These are phyloP conservation scores for Cylindrotheca closterium DNA, from an alignment of 108 stramenopile genomes.

Conservation along the genomic window DNA sequence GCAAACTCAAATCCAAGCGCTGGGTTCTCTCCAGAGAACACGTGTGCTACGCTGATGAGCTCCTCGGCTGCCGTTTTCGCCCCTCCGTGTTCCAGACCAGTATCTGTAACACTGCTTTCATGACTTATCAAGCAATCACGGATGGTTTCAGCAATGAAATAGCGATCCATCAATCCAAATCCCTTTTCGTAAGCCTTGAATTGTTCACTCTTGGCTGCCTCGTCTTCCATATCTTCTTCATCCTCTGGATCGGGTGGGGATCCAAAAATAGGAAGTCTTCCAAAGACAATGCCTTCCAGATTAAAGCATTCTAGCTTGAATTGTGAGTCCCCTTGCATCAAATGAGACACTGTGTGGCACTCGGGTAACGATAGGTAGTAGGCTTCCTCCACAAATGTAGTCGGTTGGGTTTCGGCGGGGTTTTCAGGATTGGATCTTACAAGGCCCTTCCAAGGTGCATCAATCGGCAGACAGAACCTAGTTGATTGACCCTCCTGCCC, in stretches of 20 bases:
- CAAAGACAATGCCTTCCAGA: slow-evolving; percentile 66
- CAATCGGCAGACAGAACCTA: slow-evolving; percentile 53
- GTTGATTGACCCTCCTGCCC: slow-evolving; percentile 24
- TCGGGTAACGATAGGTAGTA: slow-evolving; percentile 44
- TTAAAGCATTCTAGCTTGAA: slow-evolving; percentile 20
- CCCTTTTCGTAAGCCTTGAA: slow-evolving; percentile 54
- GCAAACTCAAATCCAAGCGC: slow-evolving; percentile 67
- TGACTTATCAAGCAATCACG: slow-evolving; percentile 77
- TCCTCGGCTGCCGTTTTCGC: slow-evolving; percentile 77
- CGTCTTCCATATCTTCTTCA: slow-evolving; percentile 64
- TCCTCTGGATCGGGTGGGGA: slow-evolving; percentile 52
- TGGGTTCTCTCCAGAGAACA: slow-evolving; percentile 37
- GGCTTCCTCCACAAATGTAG: slow-evolving; percentile 35
- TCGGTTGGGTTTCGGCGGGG: slow-evolving; percentile 18
- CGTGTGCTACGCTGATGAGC: slow-evolving; percentile 54
- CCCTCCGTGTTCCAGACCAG: slow-evolving; percentile 65
- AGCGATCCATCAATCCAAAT: slow-evolving; percentile 71
- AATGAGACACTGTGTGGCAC: slow-evolving; percentile 46
- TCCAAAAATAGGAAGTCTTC: slow-evolving; percentile 86
- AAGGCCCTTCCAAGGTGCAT: slow-evolving; percentile 76
- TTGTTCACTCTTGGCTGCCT: slow-evolving; percentile 55
- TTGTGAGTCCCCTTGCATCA: slow-evolving; percentile 36
- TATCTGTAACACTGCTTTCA: slow-evolving; percentile 55
- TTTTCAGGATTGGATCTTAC: not conserved
- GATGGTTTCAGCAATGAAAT: slow-evolving; percentile 67